Conservation (phyloP, 2,329 filamentous ascomycete genomes). For the Acephala macrosclerotiorum region DNA sequence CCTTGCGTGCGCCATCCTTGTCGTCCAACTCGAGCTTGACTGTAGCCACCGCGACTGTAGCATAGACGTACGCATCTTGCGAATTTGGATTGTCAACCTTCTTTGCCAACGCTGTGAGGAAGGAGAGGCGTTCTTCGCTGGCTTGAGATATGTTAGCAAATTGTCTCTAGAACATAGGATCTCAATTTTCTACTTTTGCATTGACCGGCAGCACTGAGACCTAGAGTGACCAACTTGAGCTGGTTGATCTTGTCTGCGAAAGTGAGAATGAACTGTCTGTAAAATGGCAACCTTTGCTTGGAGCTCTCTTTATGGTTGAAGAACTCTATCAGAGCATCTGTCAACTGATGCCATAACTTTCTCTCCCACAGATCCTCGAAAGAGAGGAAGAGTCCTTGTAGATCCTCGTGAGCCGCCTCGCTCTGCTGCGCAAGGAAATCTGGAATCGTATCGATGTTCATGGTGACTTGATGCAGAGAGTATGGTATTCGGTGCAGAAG, state of each 20-base stretch:
- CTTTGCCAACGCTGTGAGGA: constrained; percentile 82
- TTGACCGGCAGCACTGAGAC: constrained; percentile 84
- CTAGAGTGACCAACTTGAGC: constrained; percentile 92
- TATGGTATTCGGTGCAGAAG: constrained; percentile 10
- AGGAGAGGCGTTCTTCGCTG: constrained; percentile 83
- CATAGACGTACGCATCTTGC: constrained; percentile 95
- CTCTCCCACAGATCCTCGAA: constrained; percentile 99
- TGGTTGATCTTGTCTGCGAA: constrained; percentile 99
- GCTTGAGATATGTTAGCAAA: constrained; percentile 58
- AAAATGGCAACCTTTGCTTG: constrained; percentile 85
- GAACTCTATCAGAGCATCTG: constrained; percentile 85
- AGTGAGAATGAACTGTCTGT: constrained; percentile 92
- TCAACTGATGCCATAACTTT: constrained; percentile 99
- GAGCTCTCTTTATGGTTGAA: constrained; percentile 85
- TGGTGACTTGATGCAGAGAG: constrained; percentile 48
- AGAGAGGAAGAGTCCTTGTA: constrained; percentile 85
- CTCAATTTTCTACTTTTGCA: constrained; percentile 71
- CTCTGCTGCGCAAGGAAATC: constrained; percentile 93
- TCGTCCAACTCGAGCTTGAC: constrained; percentile 85
- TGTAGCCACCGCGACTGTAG: constrained; percentile 86
- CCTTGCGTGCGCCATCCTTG: constrained; percentile 82
- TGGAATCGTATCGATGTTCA: constrained; percentile 88
- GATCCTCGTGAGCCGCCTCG: constrained; percentile 84
- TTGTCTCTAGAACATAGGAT: neutral
- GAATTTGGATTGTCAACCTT: constrained; percentile 92